phyloP scores from a whole-genome alignment of 495 filamentous ascomycete species.

The Aspergillus nidulans region DNA sequence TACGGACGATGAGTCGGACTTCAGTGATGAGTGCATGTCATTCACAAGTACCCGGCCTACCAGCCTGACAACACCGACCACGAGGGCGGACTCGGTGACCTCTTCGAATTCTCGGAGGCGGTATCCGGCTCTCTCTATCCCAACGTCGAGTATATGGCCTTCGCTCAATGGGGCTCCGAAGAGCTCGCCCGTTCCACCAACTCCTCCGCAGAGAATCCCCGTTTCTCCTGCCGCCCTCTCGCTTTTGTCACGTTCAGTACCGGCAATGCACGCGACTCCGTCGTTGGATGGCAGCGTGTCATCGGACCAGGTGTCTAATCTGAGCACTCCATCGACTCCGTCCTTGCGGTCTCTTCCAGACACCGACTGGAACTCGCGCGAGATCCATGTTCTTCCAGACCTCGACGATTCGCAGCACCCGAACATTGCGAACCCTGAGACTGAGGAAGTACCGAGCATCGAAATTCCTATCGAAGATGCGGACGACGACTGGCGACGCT shows the following conservation, averaged over 20 bases:
- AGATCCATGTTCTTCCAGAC: slow-evolving; percentile 33
- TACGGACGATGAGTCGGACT: slow-evolving; percentile 64
- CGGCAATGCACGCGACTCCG: slow-evolving; percentile 72
- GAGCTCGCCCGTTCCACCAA: slow-evolving; percentile 68
- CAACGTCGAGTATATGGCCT: slow-evolving; percentile 55
- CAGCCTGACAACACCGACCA: slow-evolving; percentile 36
- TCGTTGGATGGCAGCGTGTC: slow-evolving; percentile 84
- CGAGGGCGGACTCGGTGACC: slow-evolving; percentile 31
- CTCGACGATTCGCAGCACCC: slow-evolving; percentile 10
- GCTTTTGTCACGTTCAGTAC: slow-evolving; percentile 62
- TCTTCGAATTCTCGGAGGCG: slow-evolving; percentile 43
- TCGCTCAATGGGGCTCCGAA: slow-evolving; percentile 50
- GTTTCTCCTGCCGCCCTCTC: slow-evolving; percentile 71
- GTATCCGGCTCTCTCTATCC: slow-evolving; percentile 71
- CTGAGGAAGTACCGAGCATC: slow-evolving; percentile 24
- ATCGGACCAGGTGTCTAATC: slow-evolving; percentile 74
- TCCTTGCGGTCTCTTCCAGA: slow-evolving; percentile 56
- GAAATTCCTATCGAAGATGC: slow-evolving; percentile 35
- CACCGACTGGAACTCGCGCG: slow-evolving; percentile 37
- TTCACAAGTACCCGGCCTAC: slow-evolving; percentile 38
- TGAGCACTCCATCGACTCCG: slow-evolving; percentile 79
- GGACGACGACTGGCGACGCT: slow-evolving; percentile 35
- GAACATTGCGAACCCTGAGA: slow-evolving; percentile 2
- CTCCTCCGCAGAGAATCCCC: slow-evolving; percentile 68
- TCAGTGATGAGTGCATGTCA: slow-evolving; percentile 46